A percentile compares a stretch with the other conserved stretches of the same genome.
Evolutionary conservation across 768 basidiomycete genomes (phyloP).

Genomic region (Calocera viscosa): DNA sequence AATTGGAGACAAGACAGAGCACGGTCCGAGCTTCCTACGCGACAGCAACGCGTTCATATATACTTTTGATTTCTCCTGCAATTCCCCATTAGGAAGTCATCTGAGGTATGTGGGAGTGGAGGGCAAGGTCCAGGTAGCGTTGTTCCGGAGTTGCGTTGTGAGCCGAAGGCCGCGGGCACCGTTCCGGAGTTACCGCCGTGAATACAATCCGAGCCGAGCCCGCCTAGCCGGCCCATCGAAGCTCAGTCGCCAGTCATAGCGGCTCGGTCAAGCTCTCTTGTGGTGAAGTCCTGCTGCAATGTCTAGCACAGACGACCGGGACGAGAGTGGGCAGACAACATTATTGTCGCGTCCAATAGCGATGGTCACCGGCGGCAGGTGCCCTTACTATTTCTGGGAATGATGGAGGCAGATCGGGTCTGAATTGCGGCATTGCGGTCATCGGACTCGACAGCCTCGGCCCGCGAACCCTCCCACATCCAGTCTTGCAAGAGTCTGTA

Average conservation of each 20-base stretch:
- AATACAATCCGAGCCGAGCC: too few species aligned
- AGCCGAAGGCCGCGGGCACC: neutral
- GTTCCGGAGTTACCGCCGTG: conserved; percentile 6
- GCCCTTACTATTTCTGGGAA: too few species aligned
- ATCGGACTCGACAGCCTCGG: neutral
- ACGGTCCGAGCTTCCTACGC: neutral
- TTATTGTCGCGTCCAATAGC: too few species aligned
- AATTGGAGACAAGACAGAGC: neutral
- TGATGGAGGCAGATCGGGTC: too few species aligned
- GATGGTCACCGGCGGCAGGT: too few species aligned
- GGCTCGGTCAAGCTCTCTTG: too few species aligned
- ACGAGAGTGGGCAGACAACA: too few species aligned
- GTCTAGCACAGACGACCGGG: too few species aligned
- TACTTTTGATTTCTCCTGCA: neutral
- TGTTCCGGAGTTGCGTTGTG: neutral
- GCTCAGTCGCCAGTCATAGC: too few species aligned
- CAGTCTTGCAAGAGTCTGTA: neutral
- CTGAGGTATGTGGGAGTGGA: neutral
- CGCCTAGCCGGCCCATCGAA: too few species aligned
- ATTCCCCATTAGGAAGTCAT: neutral
- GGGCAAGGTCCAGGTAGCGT: neutral
- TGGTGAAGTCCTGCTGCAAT: too few species aligned
- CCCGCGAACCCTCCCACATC: neutral
- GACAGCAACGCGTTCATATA: neutral
- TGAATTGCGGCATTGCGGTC: too few species aligned